Evolutionary conservation across 1,284 basidiomycete species (phyloP).

Genomic region (Leccinum proliferum): DNA sequence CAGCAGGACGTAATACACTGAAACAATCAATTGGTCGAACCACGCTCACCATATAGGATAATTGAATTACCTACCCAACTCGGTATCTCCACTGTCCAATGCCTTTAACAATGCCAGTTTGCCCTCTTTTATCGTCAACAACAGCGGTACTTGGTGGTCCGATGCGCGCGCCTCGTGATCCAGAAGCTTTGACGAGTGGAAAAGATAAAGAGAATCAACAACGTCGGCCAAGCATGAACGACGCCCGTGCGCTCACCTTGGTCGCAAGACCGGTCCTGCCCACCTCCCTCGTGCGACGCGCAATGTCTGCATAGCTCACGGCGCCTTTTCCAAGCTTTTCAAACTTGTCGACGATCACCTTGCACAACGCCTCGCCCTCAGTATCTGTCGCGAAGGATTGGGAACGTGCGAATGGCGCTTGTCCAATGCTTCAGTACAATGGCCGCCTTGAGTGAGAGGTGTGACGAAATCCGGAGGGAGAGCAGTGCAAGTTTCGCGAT

Average conservation of each 20-base stretch:
- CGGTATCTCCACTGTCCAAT: conserved; percentile 92
- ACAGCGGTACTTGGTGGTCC: conserved; percentile 83
- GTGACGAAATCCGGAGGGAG: conserved; percentile 86
- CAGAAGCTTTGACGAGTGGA: conserved; percentile 55
- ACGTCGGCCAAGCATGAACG: conserved; percentile 6
- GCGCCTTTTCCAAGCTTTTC: conserved; percentile 60
- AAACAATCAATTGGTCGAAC: neutral
- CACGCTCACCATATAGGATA: neutral
- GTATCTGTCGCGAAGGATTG: conserved; percentile 47
- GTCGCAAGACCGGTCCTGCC: conserved; percentile 86
- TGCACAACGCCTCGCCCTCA: conserved; percentile 35
- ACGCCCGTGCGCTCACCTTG: conserved; percentile 45
- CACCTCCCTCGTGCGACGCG: conserved; percentile 89
- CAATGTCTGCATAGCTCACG: conserved; percentile 94
- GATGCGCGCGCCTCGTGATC: conserved; percentile 88
- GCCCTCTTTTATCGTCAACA: conserved; percentile 94
- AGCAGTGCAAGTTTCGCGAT: conserved; percentile 74
- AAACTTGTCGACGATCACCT: conserved; percentile 85
- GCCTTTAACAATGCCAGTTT: conserved; percentile 85
- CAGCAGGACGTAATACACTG: conserved; percentile 89
- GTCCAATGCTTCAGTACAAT: conserved; percentile 96
- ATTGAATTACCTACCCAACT: conserved; percentile 61
- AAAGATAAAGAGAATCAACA: neutral
- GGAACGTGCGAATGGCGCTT: conserved; percentile 77
- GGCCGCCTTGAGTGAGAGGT: conserved; percentile 79